Conservation (phyloP, 2,329 filamentous ascomycete species). For the Pseudogymnoascus sp. region DNA sequence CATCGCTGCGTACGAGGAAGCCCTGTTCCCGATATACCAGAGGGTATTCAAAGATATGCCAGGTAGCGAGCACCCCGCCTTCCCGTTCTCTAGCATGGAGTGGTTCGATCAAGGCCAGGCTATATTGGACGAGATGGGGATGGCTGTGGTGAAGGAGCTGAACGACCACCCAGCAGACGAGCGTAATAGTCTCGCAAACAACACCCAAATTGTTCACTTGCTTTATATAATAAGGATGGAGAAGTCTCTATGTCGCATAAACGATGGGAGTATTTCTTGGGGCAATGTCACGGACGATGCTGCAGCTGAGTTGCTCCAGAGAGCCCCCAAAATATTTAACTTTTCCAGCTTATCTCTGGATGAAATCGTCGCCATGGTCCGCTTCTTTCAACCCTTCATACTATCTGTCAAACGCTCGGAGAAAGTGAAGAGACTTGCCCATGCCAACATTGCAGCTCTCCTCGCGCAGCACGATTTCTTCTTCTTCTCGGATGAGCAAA, state of each 20-base stretch:
- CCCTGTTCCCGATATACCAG: conserved; percentile 24
- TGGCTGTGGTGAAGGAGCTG: conserved; percentile 16
- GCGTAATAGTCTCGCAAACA: not conserved
- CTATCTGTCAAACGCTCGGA: not conserved
- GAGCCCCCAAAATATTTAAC: not conserved
- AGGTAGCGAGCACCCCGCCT: not conserved
- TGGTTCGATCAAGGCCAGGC: not conserved
- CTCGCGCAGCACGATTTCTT: not conserved
- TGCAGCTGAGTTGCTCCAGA: not conserved
- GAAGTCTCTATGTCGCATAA: not conserved
- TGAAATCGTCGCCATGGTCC: not conserved
- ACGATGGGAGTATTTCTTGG: not conserved
- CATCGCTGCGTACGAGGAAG: conserved; percentile 29
- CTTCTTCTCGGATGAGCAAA: conserved; percentile 29
- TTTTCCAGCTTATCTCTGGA: not conserved
- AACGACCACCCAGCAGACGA: conserved; percentile 9
- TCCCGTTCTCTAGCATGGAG: not conserved
- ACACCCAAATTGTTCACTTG: not conserved
- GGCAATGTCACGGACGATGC: not conserved
- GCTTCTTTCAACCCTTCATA: not conserved
- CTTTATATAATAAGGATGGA: not conserved
- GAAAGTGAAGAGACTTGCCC: conserved; percentile 1
- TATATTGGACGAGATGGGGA: conserved; percentile 36
- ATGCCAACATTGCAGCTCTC: not conserved
- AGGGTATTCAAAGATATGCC: not conserved